phyloP scores from a whole-genome alignment of 1,284 basidiomycete species.

The Calocybe gambosa region DNA sequence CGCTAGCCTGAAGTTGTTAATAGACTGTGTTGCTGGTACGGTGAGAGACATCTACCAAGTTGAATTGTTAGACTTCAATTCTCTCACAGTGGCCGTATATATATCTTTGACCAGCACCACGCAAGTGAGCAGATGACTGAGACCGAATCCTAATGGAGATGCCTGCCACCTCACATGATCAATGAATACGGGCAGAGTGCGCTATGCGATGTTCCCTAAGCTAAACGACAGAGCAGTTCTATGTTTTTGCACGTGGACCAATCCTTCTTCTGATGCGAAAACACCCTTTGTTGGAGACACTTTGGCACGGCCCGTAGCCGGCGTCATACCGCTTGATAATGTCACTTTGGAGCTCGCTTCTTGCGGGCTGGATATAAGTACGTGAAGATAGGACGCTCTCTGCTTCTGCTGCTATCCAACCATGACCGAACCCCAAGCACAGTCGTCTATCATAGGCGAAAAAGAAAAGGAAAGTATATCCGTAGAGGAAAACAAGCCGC shows the following conservation, averaged over 20 bases:
- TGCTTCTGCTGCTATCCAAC: neutral
- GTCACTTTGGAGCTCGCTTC: neutral
- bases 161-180: neutral
- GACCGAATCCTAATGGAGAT: neutral
- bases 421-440: neutral
- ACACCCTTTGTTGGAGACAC: neutral
- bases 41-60: neutral
- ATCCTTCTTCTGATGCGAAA: neutral
- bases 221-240: too few relatives aligned
- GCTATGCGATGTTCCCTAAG: too few relatives aligned
- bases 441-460: conserved; percentile 1
- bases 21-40: neutral
- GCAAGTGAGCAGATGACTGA: neutral
- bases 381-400: neutral
- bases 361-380: neutral
- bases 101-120: neutral
- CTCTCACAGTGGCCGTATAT: neutral
- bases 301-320: neutral
- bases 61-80: too few relatives aligned
- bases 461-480: conserved; percentile 17
- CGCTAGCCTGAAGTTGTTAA: too few relatives aligned
- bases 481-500: conserved; percentile 11
- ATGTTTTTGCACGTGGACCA: neutral
- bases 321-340: neutral
- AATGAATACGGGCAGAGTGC: neutral